Conservation (phyloP, 2,329 filamentous ascomycete genomes). For the Coniochaeta prunicola region DNA sequence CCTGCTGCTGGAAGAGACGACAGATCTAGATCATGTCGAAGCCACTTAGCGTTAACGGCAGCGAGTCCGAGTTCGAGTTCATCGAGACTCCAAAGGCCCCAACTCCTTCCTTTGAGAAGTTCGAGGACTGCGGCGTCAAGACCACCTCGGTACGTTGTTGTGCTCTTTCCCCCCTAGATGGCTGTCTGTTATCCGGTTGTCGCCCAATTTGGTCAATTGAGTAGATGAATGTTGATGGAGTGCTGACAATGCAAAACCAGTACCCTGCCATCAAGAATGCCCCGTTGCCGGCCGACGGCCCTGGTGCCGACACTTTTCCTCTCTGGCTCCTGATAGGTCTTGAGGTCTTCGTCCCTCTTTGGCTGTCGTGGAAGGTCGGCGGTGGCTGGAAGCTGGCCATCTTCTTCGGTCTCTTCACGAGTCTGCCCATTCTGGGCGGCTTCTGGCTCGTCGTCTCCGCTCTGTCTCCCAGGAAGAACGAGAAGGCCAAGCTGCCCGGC, state of each 20-base stretch:
- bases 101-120: conserved; percentile 40
- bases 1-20: conserved; percentile 4
- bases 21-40: conserved; percentile 40
- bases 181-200: not conserved
- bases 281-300: conserved; percentile 82
- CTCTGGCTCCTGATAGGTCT: conserved; percentile 68
- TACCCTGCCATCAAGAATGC: conserved; percentile 89
- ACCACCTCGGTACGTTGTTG: conserved; percentile 41
- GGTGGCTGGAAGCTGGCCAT: conserved; percentile 82
- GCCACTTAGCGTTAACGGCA: conserved; percentile 37
- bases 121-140: conserved; percentile 46
- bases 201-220: not conserved
- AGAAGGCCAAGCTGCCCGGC: conserved; percentile 82
- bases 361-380: conserved; percentile 73
- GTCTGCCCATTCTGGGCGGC: conserved; percentile 67
- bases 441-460: conserved; percentile 80
- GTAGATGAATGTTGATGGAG: not conserved
- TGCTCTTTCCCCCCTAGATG: not conserved
- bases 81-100: conserved; percentile 48
- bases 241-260: conserved; percentile 35
- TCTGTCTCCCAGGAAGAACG: conserved; percentile 82
- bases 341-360: conserved; percentile 66
- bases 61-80: conserved; percentile 56
- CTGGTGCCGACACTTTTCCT: conserved; percentile 81
- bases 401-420: conserved; percentile 75